phyloP scores from a whole-genome alignment of 169 alveolate genomes.

The Cryptosporidium xiaoi region DNA sequence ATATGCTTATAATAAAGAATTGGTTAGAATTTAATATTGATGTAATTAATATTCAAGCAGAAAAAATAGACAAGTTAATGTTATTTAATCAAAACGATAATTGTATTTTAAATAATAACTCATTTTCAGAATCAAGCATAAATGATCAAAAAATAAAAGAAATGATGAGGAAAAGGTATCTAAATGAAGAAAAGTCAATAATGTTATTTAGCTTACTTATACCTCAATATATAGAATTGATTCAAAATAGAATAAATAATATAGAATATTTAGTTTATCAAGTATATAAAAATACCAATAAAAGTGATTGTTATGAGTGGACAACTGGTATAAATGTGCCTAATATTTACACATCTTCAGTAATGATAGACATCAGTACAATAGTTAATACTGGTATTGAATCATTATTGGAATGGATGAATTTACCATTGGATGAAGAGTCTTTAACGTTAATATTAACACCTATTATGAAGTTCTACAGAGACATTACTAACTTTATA shows the following conservation, averaged over 20 bases:
- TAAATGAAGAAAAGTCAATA: constrained; percentile 19
- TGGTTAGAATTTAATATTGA: constrained; percentile 67
- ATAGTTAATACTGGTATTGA: constrained; percentile 62
- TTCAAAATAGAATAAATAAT: constrained; percentile 49
- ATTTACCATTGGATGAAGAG: constrained; percentile 46
- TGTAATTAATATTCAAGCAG: constrained; percentile 11
- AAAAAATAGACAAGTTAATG: constrained; percentile 31
- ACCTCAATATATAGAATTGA: constrained; percentile 44
- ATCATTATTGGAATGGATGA: constrained; percentile 55
- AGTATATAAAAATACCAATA: constrained; percentile 22
- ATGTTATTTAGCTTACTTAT: constrained; percentile 7
- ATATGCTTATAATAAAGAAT: constrained; percentile 39
- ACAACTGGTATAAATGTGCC: constrained; percentile 52
- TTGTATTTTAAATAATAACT: neutral
- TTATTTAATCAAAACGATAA: constrained; percentile 7
- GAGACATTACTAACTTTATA: constrained; percentile 31
- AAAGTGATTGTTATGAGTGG: constrained; percentile 1
- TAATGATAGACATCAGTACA: constrained; percentile 49
- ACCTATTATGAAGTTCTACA: constrained; percentile 52
- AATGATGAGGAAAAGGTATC: constrained; percentile 59
- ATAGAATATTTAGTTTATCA: constrained; percentile 31
- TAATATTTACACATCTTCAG: constrained; percentile 38
- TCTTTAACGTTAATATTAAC: constrained; percentile 23
- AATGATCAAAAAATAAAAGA: neutral
- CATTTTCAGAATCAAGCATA: neutral